Evolutionary conservation across 2,329 filamentous ascomycete genomes (phyloP).

Genomic region (Apiospora pterosperma): DNA sequence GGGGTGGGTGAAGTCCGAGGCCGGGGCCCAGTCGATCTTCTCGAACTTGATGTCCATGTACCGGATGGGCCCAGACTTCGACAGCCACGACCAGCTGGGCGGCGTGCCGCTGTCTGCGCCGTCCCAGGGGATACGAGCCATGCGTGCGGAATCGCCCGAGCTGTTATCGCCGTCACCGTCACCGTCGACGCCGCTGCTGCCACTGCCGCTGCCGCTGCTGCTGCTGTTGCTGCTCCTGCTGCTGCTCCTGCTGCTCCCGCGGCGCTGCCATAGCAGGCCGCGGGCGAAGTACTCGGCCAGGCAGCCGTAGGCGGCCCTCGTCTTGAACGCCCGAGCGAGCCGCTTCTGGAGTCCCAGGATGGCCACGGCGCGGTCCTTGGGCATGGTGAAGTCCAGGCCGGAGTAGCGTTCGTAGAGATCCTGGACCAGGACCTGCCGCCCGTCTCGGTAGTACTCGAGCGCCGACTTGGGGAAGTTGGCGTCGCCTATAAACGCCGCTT

Average conservation of each 20-base stretch:
- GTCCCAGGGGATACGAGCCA: conserved; percentile 7
- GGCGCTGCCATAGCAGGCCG: conserved; percentile 7
- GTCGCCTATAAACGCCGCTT: conserved; percentile 6
- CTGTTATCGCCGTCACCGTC: too few species aligned
- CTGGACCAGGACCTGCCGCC: conserved; percentile 1
- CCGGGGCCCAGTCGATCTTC: conserved; percentile 3
- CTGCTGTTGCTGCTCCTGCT: too few species aligned
- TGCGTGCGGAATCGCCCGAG: background rate
- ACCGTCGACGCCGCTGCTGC: too few species aligned
- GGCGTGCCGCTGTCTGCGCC: background rate
- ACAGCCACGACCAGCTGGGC: conserved; percentile 12
- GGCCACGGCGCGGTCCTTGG: conserved; percentile 6
- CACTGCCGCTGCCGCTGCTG: too few species aligned
- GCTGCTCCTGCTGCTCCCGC: too few species aligned
- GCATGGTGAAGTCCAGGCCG: conserved; percentile 2
- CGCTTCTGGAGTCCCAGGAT: conserved; percentile 8
- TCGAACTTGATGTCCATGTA: conserved; percentile 10
- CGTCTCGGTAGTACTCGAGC: conserved; percentile 4
- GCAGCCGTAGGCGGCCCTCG: background rate
- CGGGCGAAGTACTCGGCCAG: background rate
- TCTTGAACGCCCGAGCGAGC: background rate
- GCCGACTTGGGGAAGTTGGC: conserved; percentile 7
- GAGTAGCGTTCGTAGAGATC: conserved; percentile 7
- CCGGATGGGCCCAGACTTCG: conserved; percentile 9
- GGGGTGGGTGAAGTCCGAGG: background rate